Conservation (phyloP, 1,139 yeast genomes). For the Yamadazyma atmosphaerica region DNA sequence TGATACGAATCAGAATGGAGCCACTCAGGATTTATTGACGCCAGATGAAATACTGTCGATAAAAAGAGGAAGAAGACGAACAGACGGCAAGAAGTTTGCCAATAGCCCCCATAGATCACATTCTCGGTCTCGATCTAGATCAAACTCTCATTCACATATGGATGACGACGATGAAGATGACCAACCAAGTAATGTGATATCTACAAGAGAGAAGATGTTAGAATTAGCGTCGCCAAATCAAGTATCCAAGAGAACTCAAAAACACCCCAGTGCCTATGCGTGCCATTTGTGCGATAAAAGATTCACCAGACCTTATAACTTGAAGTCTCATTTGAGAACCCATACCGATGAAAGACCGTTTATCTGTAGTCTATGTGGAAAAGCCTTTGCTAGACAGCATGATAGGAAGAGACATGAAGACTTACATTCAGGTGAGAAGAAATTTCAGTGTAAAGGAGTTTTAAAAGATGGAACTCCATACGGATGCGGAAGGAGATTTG, state of each 20-base stretch:
- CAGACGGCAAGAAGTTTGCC: conserved; percentile 5
- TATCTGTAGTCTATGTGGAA: conserved; percentile 82
- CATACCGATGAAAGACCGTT: conserved; percentile 95
- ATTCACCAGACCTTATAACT: conserved; percentile 89
- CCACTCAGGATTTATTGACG: conserved; percentile 21
- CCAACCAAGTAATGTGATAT: conserved; percentile 18
- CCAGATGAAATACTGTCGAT: conserved; percentile 38
- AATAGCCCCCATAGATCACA: conserved; percentile 16
- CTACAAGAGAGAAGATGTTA: conserved; percentile 58
- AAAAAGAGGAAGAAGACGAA: conserved; percentile 34
- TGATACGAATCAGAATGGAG: conserved; percentile 2
- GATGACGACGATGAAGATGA: conserved; percentile 14
- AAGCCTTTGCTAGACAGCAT: conserved; percentile 94
- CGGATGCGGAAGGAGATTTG: conserved; percentile 94
- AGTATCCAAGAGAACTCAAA: conserved; percentile 58
- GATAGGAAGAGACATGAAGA: conserved; percentile 94
- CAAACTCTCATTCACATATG: conserved; percentile 16
- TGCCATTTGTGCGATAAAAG: conserved; percentile 84
- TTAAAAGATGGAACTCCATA: conserved; percentile 65
- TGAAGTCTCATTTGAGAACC: conserved; percentile 87
- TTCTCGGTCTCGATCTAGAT: conserved; percentile 18
- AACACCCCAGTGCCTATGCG: conserved; percentile 76
- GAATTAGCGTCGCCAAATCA: conserved; percentile 59
- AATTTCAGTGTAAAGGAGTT: conserved; percentile 78
- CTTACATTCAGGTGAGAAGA: conserved; percentile 86